phyloP scores from a whole-genome alignment of 306 rosid species.

The Gastrolobium villosum region DNA sequence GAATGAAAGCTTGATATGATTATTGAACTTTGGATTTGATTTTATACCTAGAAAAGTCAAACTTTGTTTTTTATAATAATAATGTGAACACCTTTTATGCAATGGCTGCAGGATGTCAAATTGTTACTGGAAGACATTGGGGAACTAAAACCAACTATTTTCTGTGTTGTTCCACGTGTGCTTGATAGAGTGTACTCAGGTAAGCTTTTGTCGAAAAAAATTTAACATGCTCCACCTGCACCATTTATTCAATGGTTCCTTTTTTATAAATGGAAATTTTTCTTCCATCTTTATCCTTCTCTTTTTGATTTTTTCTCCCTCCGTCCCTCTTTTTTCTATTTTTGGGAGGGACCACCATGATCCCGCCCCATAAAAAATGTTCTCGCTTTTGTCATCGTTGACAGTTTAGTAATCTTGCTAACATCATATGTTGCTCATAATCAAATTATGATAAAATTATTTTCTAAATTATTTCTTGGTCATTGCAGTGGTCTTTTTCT shows the following conservation, averaged over 20 bases:
- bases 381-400: conserved; percentile 27
- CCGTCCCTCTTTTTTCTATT: too few relatives aligned
- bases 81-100: conserved; percentile 34
- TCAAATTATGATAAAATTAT: conserved; percentile 34
- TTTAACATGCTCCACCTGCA: too few relatives aligned
- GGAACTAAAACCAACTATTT: conserved; percentile 86
- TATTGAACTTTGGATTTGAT: conserved; percentile 26
- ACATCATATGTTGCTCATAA: not conserved
- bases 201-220: conserved; percentile 49
- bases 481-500: conserved; percentile 36
- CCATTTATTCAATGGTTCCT: too few relatives aligned
- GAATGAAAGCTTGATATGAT: conserved; percentile 41
- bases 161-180: conserved; percentile 94
- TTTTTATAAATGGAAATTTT: too few relatives aligned
- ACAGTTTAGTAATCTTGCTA: conserved; percentile 8
- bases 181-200: conserved; percentile 88
- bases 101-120: conserved; percentile 78
- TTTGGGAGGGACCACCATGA: too few relatives aligned
- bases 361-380: too few relatives aligned
- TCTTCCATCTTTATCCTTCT: too few relatives aligned
- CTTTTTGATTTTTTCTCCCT: too few relatives aligned
- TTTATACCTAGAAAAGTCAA: conserved; percentile 28
- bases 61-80: conserved; percentile 9
- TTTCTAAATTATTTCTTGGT: conserved; percentile 39
- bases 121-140: conserved; percentile 81